Percentiles rank a stretch among this genome's conserved stretches.
These are phyloP conservation scores for Yarrowia phangngaensis DNA, from an alignment of 805 yeast genomes.

Conservation along the genomic window DNA sequence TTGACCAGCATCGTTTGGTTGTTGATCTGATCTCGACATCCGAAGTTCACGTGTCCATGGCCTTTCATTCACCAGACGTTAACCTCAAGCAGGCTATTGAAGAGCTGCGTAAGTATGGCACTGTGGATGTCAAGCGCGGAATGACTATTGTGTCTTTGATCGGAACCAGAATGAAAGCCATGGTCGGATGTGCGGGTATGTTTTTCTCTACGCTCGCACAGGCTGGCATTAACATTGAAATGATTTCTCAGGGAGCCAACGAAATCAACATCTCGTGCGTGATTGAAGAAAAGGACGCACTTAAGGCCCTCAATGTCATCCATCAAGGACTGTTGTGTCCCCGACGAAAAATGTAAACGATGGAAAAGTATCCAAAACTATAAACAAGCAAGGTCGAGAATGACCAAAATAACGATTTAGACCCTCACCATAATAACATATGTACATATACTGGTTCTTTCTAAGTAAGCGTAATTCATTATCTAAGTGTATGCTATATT, in stretches of 20 bases:
- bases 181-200: constrained; percentile 94
- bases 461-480: constrained; percentile 12
- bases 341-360: constrained; percentile 7
- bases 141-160: constrained; percentile 92
- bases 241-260: constrained; percentile 98
- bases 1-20: constrained; percentile 79
- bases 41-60: constrained; percentile 98
- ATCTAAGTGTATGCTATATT: constrained; percentile 31
- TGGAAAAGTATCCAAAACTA: too few relatives aligned
- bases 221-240: constrained; percentile 88
- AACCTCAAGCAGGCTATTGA: constrained; percentile 67
- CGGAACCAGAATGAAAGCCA: constrained; percentile 95
- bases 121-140: constrained; percentile 80
- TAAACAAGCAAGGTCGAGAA: too few relatives aligned
- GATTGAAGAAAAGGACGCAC: constrained; percentile 73
- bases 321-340: constrained; percentile 62
- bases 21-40: constrained; percentile 96
- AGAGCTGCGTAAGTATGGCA: constrained; percentile 76
- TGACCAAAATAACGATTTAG: too few relatives aligned
- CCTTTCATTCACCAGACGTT: constrained; percentile 68
- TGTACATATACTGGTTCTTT: background rate
- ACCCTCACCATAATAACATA: too few relatives aligned
- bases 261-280: constrained; percentile 97
- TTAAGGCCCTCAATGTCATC: constrained; percentile 79
- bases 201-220: constrained; percentile 94